Evolutionary conservation across 306 rosid species (phyloP), one percentile per base, ranked within the genome.

Genomic region (Malus orientalis): DNA sequence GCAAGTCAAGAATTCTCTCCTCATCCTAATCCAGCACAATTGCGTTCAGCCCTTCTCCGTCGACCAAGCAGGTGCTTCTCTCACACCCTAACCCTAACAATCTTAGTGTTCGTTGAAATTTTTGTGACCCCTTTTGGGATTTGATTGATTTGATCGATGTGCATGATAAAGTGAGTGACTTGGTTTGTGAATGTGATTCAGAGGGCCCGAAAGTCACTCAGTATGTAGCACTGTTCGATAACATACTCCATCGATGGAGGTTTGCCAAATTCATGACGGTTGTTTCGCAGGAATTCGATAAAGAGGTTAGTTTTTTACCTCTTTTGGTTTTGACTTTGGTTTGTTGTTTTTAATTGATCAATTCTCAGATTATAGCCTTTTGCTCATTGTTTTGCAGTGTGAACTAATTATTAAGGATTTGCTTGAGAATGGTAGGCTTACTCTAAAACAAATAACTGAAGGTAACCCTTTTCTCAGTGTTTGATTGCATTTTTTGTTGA

Each of bases 401-500:
- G 91, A 72, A 53, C 84, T 82, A 74, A 74, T 92, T 81, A 81
- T 92, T n/a, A 89, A 86, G 38, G 97, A 97, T 76, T 83, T 95
- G 85, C 92, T 95, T 76, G 92, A 90, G 54, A 86, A 95, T 69
- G 98, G 97, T 15, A 89, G 98, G 78, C 97, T 92, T 74, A 88
- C 87, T 15, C 74, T 81, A 67, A 83, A 85, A 78, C 98, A 92
- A 74, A 83, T 92, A 83, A 78, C 80, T 73, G 84, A 84, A 84
- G 97, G 99, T 77, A 68, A 78, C 85, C 80, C 45, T 76, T 58
- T 72, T 75, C 23, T 36, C 45, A 22, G 25, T 47, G 57, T 27
- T 40, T 51, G 20, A 51, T 51, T 51, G 54, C 8, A 51, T 51
- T 51, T 49, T 49, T 78, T 62, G 8, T 23, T 14, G n/a, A 27